phyloP scores from a whole-genome alignment of 495 filamentous ascomycete species.

The Chaetomium fimeti region DNA sequence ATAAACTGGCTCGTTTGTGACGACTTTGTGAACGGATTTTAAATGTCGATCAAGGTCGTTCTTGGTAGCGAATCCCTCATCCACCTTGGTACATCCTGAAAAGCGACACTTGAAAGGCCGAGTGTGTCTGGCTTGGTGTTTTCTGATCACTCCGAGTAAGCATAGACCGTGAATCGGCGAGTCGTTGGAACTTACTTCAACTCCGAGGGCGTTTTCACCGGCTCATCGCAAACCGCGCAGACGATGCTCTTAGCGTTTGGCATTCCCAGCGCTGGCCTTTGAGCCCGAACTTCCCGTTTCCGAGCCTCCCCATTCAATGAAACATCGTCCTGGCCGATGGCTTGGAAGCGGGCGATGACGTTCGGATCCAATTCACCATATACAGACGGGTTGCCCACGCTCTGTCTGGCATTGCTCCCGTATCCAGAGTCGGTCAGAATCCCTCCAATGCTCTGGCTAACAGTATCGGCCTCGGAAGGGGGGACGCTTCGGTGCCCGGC shows the following conservation, averaged over 20 bases:
- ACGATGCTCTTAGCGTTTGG: conserved; percentile 23
- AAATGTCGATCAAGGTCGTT: conserved; percentile 79
- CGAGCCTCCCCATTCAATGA: conserved; percentile 2
- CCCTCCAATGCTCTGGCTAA: conserved; percentile 44
- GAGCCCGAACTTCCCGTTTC: conserved; percentile 15
- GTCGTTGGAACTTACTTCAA: conserved; percentile 39
- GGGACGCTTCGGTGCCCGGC: conserved; percentile 27
- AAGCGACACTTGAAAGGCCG: conserved; percentile 70
- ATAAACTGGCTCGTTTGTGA: conserved; percentile 60
- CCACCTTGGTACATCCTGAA: conserved; percentile 54
- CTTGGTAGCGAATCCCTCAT: conserved; percentile 71
- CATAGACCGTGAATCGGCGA: not conserved
- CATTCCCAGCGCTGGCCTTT: conserved; percentile 12
- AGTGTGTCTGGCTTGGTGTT: conserved; percentile 74
- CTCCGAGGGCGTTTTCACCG: conserved; percentile 51
- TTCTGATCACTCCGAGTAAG: conserved; percentile 51
- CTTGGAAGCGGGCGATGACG: conserved; percentile 35
- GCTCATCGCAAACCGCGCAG: conserved; percentile 39
- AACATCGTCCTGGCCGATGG: conserved; percentile 20
- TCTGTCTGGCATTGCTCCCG: conserved; percentile 46
- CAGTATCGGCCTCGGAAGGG: conserved; percentile 57
- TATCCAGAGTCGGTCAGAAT: conserved; percentile 64
- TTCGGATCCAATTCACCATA: conserved; percentile 41
- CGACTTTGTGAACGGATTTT: conserved; percentile 66
- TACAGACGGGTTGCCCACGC: conserved; percentile 50